These are phyloP conservation scores for Tephrocybe rancida DNA, from an alignment of 768 basidiomycete species.

Conservation along the genomic window DNA sequence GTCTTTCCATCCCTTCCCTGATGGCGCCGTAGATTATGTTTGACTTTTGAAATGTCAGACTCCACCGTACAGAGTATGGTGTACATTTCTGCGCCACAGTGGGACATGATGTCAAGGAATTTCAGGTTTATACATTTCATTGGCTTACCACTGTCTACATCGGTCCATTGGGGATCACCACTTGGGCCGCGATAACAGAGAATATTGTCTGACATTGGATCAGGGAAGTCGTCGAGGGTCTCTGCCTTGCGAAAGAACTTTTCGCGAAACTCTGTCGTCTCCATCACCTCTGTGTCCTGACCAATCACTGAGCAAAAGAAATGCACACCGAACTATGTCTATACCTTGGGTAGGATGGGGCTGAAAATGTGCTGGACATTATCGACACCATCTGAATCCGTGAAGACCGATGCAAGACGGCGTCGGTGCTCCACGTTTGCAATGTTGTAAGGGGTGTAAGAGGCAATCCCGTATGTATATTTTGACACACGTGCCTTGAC, in stretches of 20 bases:
- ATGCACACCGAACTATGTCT: neutral
- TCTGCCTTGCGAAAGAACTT: conserved; percentile 4
- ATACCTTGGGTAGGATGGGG: conserved; percentile 12
- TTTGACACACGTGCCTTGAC: conserved; percentile 41
- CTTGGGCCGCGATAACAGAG: conserved; percentile 10
- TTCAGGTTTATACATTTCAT: neutral
- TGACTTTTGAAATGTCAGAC: conserved; percentile 11
- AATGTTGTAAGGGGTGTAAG: conserved; percentile 10
- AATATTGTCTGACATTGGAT: conserved; percentile 7
- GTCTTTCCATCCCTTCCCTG: conserved; percentile 2
- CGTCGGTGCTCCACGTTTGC: conserved; percentile 18
- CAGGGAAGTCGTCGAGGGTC: neutral
- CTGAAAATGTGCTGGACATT: conserved; percentile 7
- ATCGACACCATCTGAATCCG: conserved; percentile 6
- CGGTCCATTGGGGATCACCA: conserved; percentile 15
- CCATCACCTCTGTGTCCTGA: conserved; percentile 13
- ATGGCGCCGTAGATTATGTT: neutral
- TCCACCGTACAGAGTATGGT: conserved; percentile 10
- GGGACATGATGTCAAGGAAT: neutral
- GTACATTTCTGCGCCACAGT: conserved; percentile 9
- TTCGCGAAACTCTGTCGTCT: conserved; percentile 14
- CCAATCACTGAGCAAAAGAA: neutral
- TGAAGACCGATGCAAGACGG: conserved; percentile 2
- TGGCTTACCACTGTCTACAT: conserved; percentile 13
- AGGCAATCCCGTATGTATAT: conserved; percentile 35